Percentiles rank a stretch among this genome's conserved stretches.
Evolutionary conservation across 2,329 filamentous ascomycete genomes (phyloP).

Genomic region (Hymenoscyphus repandus): DNA sequence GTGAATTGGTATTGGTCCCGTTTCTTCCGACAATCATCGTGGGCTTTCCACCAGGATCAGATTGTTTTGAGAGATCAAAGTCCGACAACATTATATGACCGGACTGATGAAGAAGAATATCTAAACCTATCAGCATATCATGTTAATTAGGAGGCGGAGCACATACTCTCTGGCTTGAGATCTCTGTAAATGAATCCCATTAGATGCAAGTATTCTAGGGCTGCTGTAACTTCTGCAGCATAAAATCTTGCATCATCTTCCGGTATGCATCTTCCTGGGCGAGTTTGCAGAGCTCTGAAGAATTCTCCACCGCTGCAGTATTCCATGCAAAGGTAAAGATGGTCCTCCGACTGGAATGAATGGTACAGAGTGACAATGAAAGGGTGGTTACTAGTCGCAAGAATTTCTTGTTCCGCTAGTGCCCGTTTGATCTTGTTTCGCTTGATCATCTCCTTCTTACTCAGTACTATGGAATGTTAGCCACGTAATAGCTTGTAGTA

Average conservation of each 20-base stretch:
- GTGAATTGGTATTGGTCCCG: conserved; percentile 75
- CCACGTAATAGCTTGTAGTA: conserved; percentile 3
- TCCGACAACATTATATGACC: conserved; percentile 99
- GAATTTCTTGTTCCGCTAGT: conserved; percentile 93
- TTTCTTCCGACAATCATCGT: conserved; percentile 91
- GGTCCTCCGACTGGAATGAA: conserved; percentile 98
- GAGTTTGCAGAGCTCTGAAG: conserved; percentile 91
- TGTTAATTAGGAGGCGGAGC: conserved; percentile 6
- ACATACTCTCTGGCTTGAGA: conserved; percentile 90
- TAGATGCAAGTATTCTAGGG: conserved; percentile 90
- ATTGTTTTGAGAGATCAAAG: conserved; percentile 97
- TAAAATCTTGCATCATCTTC: conserved; percentile 98
- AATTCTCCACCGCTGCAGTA: conserved; percentile 99
- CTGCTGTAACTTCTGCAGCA: conserved; percentile 93
- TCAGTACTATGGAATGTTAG: conserved; percentile 63
- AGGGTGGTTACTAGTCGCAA: conserved; percentile 96
- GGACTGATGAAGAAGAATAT: conserved; percentile 97
- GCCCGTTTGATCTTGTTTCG: conserved; percentile 99
- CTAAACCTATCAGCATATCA: conserved; percentile 45
- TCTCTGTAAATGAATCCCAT: conserved; percentile 99
- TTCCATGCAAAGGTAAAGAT: conserved; percentile 99
- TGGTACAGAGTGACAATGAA: conserved; percentile 99
- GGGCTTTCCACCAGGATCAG: conserved; percentile 88
- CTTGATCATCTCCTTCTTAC: conserved; percentile 99
- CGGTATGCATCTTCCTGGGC: conserved; percentile 93